Evolutionary conservation across 2,329 filamentous ascomycete genomes (phyloP).

Genomic region (Plenodomus tracheiphilus): DNA sequence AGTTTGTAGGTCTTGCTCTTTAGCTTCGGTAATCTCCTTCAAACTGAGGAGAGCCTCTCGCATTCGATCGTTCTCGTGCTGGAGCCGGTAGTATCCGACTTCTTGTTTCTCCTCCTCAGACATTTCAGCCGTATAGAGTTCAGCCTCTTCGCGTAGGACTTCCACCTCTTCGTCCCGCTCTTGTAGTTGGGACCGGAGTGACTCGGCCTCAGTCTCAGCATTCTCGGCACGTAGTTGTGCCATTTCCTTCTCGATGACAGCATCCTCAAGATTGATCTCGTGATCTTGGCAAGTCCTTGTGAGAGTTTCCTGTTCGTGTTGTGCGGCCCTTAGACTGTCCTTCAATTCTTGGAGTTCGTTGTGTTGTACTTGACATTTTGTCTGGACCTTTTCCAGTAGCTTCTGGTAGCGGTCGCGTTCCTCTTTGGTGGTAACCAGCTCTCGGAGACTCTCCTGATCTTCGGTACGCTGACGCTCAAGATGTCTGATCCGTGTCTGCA

Average conservation of each 20-base stretch:
- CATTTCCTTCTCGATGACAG: conserved; percentile 90
- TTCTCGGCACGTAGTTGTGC: conserved; percentile 90
- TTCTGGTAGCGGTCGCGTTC: conserved; percentile 78
- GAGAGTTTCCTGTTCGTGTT: conserved; percentile 68
- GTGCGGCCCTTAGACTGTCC: conserved; percentile 75
- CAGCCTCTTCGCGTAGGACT: conserved; percentile 83
- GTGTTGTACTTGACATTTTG: conserved; percentile 83
- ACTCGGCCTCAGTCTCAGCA: conserved; percentile 77
- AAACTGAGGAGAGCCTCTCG: conserved; percentile 82
- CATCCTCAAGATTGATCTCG: conserved; percentile 82
- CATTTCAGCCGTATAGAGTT: conserved; percentile 81
- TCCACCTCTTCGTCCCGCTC: conserved; percentile 88
- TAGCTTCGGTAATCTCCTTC: conserved; percentile 83
- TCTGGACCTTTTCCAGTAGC: conserved; percentile 88
- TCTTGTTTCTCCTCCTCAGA: conserved; percentile 84
- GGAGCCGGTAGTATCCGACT: conserved; percentile 87
- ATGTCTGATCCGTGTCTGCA: conserved; percentile 84
- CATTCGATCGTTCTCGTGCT: conserved; percentile 84
- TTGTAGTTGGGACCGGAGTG: conserved; percentile 73
- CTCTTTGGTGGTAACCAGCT: conserved; percentile 72
- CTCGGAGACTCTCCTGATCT: conserved; percentile 82
- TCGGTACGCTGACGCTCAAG: conserved; percentile 85
- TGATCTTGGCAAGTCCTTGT: conserved; percentile 80
- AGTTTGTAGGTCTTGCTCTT: conserved; percentile 73
- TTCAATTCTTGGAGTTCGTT: conserved; percentile 77